Conservation (phyloP, 257 asterid genomes). For the Salvia splendens region DNA sequence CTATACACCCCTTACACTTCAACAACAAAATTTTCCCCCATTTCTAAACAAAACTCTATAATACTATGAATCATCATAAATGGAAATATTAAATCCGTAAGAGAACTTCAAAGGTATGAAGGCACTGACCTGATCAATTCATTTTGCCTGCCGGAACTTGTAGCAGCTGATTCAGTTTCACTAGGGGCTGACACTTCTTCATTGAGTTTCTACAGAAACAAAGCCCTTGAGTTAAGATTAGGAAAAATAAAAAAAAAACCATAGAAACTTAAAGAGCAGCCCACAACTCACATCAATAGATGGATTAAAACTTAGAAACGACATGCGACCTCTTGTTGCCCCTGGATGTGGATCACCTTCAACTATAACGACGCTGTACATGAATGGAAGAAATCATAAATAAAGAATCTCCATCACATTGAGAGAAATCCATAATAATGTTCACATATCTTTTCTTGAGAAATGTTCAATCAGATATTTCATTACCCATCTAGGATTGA, state of each 20-base stretch:
- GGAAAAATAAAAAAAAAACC: slow-evolving; percentile 13
- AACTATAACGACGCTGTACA: slow-evolving; percentile 70
- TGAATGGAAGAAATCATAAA: slow-evolving; percentile 24
- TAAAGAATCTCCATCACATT: neutral
- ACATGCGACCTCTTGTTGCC: slow-evolving; percentile 81
- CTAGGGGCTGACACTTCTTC: slow-evolving; percentile 47
- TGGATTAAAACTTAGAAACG: slow-evolving; percentile 89
- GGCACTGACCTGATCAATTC: slow-evolving; percentile 56
- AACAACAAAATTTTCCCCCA: neutral
- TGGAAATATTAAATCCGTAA: neutral
- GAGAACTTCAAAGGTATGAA: slow-evolving; percentile 16
- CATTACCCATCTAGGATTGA: neutral
- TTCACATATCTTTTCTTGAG: neutral
- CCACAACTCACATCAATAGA: slow-evolving; percentile 81
- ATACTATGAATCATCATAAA: neutral
- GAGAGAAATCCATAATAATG: slow-evolving; percentile 5
- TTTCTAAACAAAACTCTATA: slow-evolving; percentile 6
- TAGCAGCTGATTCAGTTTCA: slow-evolving; percentile 53
- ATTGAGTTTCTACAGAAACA: slow-evolving; percentile 68
- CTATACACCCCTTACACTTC: neutral
- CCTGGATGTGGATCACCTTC: slow-evolving; percentile 94
- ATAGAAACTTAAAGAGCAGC: slow-evolving; percentile 13
- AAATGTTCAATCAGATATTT: neutral
- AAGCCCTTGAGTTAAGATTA: slow-evolving; percentile 35
- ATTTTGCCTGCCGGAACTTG: slow-evolving; percentile 53